Percentiles rank a stretch among this genome's conserved stretches.
phyloP scores from a whole-genome alignment of 2,329 filamentous ascomycete genomes.

The Cladosporium sp. region DNA sequence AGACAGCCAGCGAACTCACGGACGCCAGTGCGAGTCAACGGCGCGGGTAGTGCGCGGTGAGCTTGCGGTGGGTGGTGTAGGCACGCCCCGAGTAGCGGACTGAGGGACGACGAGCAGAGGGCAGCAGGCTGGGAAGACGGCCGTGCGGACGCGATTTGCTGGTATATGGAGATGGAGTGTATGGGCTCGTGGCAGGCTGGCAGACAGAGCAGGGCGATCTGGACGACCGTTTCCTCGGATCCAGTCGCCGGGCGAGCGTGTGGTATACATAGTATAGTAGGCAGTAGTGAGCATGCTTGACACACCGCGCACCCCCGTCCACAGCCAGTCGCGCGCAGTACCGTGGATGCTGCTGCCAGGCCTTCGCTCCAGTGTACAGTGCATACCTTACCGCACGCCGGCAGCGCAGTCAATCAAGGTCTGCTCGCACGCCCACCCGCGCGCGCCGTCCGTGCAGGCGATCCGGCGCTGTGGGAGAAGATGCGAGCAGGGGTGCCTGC shows the following conservation, averaged over 20 bases:
- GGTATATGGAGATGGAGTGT: background rate
- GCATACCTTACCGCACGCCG: background rate
- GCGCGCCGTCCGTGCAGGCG: slow-evolving; percentile 14
- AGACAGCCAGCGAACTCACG: slow-evolving; percentile 14
- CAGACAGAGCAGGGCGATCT: background rate
- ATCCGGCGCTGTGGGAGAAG: slow-evolving; percentile 15
- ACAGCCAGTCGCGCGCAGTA: background rate
- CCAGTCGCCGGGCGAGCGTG: background rate
- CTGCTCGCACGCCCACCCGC: slow-evolving; percentile 13
- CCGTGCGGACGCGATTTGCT: slow-evolving; percentile 5
- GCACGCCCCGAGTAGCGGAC: slow-evolving; percentile 8
- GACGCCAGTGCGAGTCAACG: slow-evolving; percentile 19
- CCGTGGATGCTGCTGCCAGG: background rate
- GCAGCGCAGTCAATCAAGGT: slow-evolving; percentile 13
- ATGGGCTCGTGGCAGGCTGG: background rate
- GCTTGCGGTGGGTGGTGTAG: background rate
- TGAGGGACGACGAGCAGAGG: slow-evolving; percentile 4
- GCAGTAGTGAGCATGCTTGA: background rate
- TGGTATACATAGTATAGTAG: slow-evolving; percentile 10
- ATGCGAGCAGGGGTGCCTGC: slow-evolving; percentile 14
- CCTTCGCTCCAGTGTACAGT: background rate
- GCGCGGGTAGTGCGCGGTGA: slow-evolving; percentile 15
- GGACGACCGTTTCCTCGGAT: background rate
- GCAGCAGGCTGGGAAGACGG: slow-evolving; percentile 12
- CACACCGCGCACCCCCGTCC: background rate